Evolutionary conservation across 1,139 yeast species (phyloP), one percentile per base, ranked within the genome.

Genomic region (Sugiyamaella castrensis): DNA sequence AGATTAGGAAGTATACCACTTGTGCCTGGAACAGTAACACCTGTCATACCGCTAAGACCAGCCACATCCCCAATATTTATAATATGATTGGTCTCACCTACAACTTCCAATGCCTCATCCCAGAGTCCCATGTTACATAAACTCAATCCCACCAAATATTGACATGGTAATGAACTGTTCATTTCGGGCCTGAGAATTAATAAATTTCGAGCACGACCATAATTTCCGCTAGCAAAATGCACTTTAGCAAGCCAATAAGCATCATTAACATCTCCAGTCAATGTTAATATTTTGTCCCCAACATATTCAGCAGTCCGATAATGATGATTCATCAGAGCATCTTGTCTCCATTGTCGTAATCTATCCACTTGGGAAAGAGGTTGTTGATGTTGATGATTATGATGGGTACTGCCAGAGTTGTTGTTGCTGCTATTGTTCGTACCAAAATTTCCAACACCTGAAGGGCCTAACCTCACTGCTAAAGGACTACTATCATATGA

Each of bases 221-320:
- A 89, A 62, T 87, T 81, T 10, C 94, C 92, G 53, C 81, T 77
- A 46, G 77, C 72, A 66, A 82, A 87, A 64, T 85, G 83, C 1
- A 87, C 95, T 68, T 92, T 96, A 0, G 96, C 97, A 38, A 92
- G 73, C 97, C 98, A 92, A 66, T 89, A 91, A 11, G 97, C 97
- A 66, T 92, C 98, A 61, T 85, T 87, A 12, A 96, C 85, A 62
- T 91, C 97, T 54, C 80, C 56, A 1, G 91, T 85, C 52, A 91
- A 70, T 0, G 91, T 81, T 42, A 86, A 74, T 8, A 94, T 87
- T 60, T 91, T 92, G 69, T 92, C 96, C 10, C 97, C 98, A 31
- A 94, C 79, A 63, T 82, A 88, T 60, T 86, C 94, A 0, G 98
- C 98, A 0, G 98, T 87, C 43, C 77, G 77, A 65, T 87, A 87